Conservation (phyloP, 2,329 filamentous ascomycete genomes). For the Colletotrichum camelliae region DNA sequence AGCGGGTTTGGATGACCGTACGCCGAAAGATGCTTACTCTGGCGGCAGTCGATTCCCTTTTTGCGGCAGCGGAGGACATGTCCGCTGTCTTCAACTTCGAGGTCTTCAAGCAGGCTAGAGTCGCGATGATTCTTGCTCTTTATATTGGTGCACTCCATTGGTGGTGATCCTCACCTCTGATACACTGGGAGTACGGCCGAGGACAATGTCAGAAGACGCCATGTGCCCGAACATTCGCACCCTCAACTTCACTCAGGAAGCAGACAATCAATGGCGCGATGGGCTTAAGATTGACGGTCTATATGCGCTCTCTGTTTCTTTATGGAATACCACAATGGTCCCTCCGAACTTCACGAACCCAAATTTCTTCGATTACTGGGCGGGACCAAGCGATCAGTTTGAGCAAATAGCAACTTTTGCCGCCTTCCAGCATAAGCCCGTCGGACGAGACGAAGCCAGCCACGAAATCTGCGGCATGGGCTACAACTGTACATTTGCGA, state of each 20-base stretch:
- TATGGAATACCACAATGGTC: too few relatives aligned
- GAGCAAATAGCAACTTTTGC: constrained; percentile 31
- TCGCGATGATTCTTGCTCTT: constrained; percentile 37
- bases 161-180: constrained; percentile 44
- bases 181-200: constrained; percentile 36
- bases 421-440: constrained; percentile 27
- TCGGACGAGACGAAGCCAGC: constrained; percentile 29
- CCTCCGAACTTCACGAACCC: too few relatives aligned
- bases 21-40: constrained; percentile 24
- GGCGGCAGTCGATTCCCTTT: constrained; percentile 31
- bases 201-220: constrained; percentile 26
- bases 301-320: too few relatives aligned
- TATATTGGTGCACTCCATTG: constrained; percentile 42
- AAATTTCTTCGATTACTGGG: constrained; percentile 35
- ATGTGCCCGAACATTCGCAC: constrained; percentile 34
- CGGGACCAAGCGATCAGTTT: constrained; percentile 28
- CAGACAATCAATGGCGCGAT: too few relatives aligned
- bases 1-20: constrained; percentile 27
- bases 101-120: constrained; percentile 33
- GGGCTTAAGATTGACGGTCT: too few relatives aligned
- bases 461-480: constrained; percentile 35
- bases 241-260: constrained; percentile 33
- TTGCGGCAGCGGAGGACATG: constrained; percentile 37
- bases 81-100: constrained; percentile 33
- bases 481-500: constrained; percentile 39